phyloP scores from a whole-genome alignment of 768 basidiomycete species.

The Phanerochaete sordida region DNA sequence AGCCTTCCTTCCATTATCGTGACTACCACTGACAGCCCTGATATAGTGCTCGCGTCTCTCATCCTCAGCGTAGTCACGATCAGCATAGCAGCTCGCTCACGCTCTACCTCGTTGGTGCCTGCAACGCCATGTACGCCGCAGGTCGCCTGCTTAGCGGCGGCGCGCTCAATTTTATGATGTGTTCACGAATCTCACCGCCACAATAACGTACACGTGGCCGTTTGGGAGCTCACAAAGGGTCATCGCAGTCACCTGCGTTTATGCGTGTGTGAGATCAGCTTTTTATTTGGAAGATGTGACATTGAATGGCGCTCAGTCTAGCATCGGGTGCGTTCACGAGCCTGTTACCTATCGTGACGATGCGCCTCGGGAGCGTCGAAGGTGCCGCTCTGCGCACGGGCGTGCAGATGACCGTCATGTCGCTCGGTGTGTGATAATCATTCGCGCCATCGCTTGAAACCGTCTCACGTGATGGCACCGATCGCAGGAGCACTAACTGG shows the following conservation, averaged over 20 bases:
- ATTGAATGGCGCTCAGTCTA: neutral
- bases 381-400: neutral
- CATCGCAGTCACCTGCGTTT: neutral
- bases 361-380: neutral
- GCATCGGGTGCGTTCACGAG: neutral
- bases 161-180: neutral
- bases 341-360: neutral
- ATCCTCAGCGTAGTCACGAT: neutral
- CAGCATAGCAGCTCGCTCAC: neutral
- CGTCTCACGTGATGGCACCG: neutral
- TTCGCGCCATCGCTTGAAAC: too few relatives aligned
- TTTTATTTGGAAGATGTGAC: neutral
- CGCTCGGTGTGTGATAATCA: neutral
- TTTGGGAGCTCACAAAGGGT: neutral
- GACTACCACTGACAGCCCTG: neutral
- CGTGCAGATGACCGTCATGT: constrained; percentile 1
- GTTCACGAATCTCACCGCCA: neutral
- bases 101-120: neutral
- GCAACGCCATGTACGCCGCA: neutral
- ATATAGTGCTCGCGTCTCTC: neutral
- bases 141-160: neutral
- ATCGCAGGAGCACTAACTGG: neutral
- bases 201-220: neutral
- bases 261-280: neutral
- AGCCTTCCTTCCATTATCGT: neutral